Evolutionary conservation across 768 basidiomycete species (phyloP).

Genomic region (Kwoniella heveanensis): DNA sequence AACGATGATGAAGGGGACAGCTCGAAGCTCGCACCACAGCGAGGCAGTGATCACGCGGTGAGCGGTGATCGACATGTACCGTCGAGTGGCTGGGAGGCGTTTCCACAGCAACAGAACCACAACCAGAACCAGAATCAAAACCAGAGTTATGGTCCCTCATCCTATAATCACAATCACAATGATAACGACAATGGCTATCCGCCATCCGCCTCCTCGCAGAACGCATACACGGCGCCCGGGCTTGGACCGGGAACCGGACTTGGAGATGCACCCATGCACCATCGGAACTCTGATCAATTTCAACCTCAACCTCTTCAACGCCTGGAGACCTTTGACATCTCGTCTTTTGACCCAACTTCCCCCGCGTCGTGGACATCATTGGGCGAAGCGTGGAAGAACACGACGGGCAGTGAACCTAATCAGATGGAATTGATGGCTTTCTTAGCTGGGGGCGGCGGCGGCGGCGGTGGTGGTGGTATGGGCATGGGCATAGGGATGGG

Average conservation of each 20-base stretch:
- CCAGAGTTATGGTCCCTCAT: too few species aligned
- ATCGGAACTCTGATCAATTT: slow-evolving; percentile 2
- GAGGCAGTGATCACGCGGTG: neutral
- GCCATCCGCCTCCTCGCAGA: too few species aligned
- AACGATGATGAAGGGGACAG: too few species aligned
- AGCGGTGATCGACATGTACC: neutral
- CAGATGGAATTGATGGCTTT: slow-evolving; percentile 49
- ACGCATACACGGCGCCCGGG: too few species aligned
- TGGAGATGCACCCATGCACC: too few species aligned
- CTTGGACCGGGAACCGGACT: too few species aligned
- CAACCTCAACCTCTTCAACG: neutral
- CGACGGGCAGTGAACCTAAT: slow-evolving; percentile 38
- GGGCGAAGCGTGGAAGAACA: slow-evolving; percentile 36
- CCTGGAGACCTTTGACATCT: slow-evolving; percentile 38
- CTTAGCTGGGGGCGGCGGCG: slow-evolving; percentile 25
- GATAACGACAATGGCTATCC: too few species aligned
- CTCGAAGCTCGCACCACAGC: too few species aligned
- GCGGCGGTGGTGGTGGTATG: neutral
- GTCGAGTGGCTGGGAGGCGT: too few species aligned
- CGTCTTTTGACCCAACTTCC: slow-evolving; percentile 37
- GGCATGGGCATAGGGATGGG: slow-evolving; percentile 8
- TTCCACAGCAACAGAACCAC: too few species aligned
- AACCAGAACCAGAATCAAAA: too few species aligned
- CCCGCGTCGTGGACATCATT: slow-evolving; percentile 35
- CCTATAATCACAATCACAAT: too few species aligned